Base-by-base conservation (phyloP, 495 filamentous ascomycete genomes). In the Penicillium lagena region DNA sequence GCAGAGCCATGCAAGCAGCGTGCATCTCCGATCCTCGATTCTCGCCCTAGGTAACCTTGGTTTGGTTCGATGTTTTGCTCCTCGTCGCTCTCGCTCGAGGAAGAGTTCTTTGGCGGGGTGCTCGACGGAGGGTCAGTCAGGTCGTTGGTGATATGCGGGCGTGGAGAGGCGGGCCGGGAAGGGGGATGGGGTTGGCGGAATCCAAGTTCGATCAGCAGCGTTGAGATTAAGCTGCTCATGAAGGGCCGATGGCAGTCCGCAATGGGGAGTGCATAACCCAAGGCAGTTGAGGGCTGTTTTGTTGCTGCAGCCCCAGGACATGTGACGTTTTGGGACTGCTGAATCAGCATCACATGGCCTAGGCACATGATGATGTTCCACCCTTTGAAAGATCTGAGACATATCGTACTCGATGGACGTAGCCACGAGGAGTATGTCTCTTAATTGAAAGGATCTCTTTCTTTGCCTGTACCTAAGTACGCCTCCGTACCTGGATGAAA, bases 151-250 rank as follows among this genome's bases (percentile, higher is more conserved):
- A 45, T 50, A 39, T 45, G 44, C 35, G 47, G 47, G 29, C 39
- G 2, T 0, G 47, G 34, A 46, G 10, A 50, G 70, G 62, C 35
- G 83, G 86, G 59, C 85, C 80, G 48, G 84, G 81, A 47, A 82
- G 79, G 48, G 83, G 82, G 67, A 86, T 79, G 22, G 2, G 22
- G 22, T 22, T 22, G 22, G 64, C 83, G 83, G 55, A 88, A 70
- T 58, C 87, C 85, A 40, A 86, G 81, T 51, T 86, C 85, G 56
- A 87, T 83, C 48, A 90, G 63, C 53, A 89, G 82, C 29, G 87
- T 84, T 35, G 77, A 75, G 45, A 91, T 76, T 45, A 87, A 73
- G 60, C 76, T 80, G 68, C 75, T 81, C 87, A 90, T 93, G 71
- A 50, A 67, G 54, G 52, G 51, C 48, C 42, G 28, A 17, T 17